These are phyloP conservation scores for Schizonepeta tenuifolia DNA, from an alignment of 257 asterid genomes.

Conservation along the genomic window DNA sequence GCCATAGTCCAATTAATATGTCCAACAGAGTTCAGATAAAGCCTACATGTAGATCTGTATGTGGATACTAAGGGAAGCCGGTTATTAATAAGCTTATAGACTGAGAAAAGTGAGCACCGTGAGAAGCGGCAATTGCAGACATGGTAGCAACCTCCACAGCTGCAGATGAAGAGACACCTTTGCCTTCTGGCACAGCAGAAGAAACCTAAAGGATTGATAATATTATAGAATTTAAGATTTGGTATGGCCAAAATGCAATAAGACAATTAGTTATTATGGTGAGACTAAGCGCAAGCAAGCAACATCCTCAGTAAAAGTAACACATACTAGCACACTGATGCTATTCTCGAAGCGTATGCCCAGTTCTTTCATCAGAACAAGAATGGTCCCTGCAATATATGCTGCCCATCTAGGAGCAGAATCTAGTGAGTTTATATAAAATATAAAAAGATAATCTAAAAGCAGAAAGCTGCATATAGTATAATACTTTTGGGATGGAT, in stretches of 20 bases:
- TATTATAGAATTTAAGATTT: neutral
- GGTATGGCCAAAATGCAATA: neutral
- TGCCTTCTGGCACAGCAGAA: conserved; percentile 99
- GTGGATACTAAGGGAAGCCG: neutral
- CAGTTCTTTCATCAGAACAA: conserved; percentile 92
- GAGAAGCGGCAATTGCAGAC: conserved; percentile 93
- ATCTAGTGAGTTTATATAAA: conserved; percentile 36
- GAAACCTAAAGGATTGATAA: conserved; percentile 64
- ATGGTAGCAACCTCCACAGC: conserved; percentile 96
- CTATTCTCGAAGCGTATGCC: conserved; percentile 79
- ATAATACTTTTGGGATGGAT: conserved; percentile 89
- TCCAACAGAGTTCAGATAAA: neutral
- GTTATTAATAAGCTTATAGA: conserved; percentile 16
- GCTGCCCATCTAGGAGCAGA: conserved; percentile 93
- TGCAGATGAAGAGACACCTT: conserved; percentile 98
- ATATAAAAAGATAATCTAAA: conserved; percentile 14
- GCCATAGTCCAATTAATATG: neutral
- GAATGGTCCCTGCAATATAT: conserved; percentile 93
- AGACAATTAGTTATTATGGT: neutral
- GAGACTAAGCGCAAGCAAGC: neutral
- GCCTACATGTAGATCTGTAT: neutral
- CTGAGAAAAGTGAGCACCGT: conserved; percentile 52
- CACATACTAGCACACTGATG: conserved; percentile 77
- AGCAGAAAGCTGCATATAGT: conserved; percentile 17
- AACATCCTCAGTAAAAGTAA: conserved; percentile 13